Base-by-base conservation (phyloP, 2,329 filamentous ascomycete species). In the Davidsoniella neocaledoniae region DNA sequence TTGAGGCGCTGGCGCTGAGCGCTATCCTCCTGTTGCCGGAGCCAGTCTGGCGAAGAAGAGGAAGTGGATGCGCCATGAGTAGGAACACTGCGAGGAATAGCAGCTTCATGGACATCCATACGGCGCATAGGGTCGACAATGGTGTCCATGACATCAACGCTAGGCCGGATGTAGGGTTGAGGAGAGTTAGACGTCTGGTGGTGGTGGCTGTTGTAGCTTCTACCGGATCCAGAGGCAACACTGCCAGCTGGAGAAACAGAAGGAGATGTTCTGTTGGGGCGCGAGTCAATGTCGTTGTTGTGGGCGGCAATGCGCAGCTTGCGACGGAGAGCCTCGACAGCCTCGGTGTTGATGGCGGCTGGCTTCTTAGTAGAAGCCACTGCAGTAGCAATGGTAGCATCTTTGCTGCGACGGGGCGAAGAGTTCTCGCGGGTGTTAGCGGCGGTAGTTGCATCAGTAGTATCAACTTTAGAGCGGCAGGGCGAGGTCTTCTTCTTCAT, bases 1-100 rank as follows among this genome's bases (percentile, higher is more conserved):
- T 46, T 46, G 44, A 46, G 44, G 36, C 44, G 36, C 33, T 46
- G 29, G 33, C 44, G 44, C 29, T 38, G 16, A 4, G 44, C 44
- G 5, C 25, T 37, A 5, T 46, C 33, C 23, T 46, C 44, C 9
- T 46, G 44, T n/a, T 38, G 33, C 33, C 38, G 33, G 17, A 25
- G 29, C 44, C 44, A 46, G 23, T 8, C 10, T n/a, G 33, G 29
- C 33, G 29, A 33, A 33, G 29, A 33, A 33, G 29, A 33, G 29
- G 29, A 12, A 12, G 29, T 9, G 8, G 29, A 9, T 33, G 29
- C 29, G 29, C 29, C 29, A 33, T 33, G 29, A 33, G 29, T 33
- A 33, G 29, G 8, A 12, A 12, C 29, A 33, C 29, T 33, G 12
- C 29, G 29, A 33, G 29, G 29, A 33, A 33, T 33, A 33, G 29